These are phyloP conservation scores for Eimeria sp. DNA, from an alignment of 169 alveolate species.

Conservation along the genomic window DNA sequence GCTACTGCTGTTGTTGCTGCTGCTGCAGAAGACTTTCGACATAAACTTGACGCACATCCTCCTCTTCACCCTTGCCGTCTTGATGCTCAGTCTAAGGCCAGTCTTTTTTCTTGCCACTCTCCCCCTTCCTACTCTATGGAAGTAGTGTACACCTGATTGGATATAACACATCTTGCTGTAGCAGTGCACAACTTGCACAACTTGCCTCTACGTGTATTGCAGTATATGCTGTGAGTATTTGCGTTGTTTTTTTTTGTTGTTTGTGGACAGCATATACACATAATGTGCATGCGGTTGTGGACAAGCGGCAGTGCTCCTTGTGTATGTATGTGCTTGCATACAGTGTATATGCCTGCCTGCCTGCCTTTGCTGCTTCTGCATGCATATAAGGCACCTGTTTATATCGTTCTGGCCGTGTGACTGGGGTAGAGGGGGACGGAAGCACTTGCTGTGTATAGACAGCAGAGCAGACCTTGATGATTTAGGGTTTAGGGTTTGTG, in stretches of 20 bases:
- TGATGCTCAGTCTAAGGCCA: conserved; percentile 84
- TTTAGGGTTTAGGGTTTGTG: conserved; percentile 15
- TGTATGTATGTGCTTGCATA: background rate
- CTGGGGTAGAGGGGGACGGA: background rate
- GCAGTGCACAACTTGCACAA: background rate
- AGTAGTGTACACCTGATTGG: background rate
- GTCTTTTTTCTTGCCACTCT: background rate
- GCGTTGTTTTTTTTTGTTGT: background rate
- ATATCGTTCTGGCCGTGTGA: background rate
- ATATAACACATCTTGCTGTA: background rate
- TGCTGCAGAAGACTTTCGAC: conserved; percentile 85
- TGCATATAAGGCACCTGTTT: background rate
- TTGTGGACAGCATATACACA: background rate
- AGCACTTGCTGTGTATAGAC: too few species aligned
- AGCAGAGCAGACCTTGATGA: background rate
- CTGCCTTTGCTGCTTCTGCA: background rate
- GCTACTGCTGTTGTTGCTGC: conserved; percentile 16
- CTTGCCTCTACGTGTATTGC: background rate
- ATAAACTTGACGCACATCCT: conserved; percentile 86
- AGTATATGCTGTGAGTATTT: background rate
- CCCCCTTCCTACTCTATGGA: background rate
- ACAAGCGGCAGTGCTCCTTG: background rate
- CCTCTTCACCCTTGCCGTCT: conserved; percentile 85
- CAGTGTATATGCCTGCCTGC: background rate
- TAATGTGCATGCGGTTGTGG: background rate